Evolutionary conservation across 2,329 filamentous ascomycete species (phyloP).

Genomic region (Chaetothyriales sp.): DNA sequence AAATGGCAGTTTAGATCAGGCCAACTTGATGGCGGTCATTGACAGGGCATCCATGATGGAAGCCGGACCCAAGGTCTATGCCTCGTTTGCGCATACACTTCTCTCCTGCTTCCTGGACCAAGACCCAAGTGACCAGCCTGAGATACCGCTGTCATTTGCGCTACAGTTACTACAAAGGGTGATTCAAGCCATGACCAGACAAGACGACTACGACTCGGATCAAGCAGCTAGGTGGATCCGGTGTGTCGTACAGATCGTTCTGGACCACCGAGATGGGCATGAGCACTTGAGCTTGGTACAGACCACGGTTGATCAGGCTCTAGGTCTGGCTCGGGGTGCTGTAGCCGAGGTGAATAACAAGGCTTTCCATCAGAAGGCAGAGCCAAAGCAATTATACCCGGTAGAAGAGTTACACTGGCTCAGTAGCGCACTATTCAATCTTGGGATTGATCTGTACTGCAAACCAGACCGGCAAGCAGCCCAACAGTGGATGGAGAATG

Average conservation of each 20-base stretch:
- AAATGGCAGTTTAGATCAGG: constrained; percentile 28
- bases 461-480: constrained; percentile 24
- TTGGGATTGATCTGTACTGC: constrained; percentile 37
- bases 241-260: constrained; percentile 55
- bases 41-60: constrained; percentile 21
- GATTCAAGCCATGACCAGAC: constrained; percentile 50
- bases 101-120: constrained; percentile 22
- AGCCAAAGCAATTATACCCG: constrained; percentile 27
- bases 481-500: constrained; percentile 31
- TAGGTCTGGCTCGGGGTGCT: constrained; percentile 15
- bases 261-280: constrained; percentile 30
- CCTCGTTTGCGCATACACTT: constrained; percentile 52
- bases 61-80: constrained; percentile 34
- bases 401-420: constrained; percentile 43
- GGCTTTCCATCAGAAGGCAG: too few relatives aligned
- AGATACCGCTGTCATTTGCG: constrained; percentile 26
- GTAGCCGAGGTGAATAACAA: background rate
- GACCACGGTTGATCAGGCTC: constrained; percentile 22
- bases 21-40: constrained; percentile 41
- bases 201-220: constrained; percentile 40
- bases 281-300: constrained; percentile 19
- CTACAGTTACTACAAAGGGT: constrained; percentile 36
- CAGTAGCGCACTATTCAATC: constrained; percentile 40
- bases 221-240: constrained; percentile 63
- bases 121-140: background rate